Percentiles rank a stretch among this genome's conserved stretches.
Evolutionary conservation across 73 alveolate species (phyloP).

Genomic region (Symbiodinium pilosum): DNA sequence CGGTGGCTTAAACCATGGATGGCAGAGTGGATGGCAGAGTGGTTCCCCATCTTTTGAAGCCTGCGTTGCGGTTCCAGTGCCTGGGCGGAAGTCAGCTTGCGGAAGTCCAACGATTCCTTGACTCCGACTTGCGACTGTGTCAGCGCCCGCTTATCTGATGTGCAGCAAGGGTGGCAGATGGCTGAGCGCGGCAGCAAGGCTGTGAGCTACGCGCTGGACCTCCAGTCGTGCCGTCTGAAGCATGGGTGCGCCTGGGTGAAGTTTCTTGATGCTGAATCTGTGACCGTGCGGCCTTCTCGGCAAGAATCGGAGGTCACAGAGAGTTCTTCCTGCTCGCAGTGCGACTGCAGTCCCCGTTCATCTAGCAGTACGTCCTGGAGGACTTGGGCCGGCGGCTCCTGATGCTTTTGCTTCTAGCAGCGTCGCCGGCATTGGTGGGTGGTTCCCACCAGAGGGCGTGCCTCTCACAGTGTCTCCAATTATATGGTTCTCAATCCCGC

Average conservation of each 20-base stretch:
- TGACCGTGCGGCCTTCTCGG: background rate
- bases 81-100: background rate
- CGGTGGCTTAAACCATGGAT: conserved; percentile 40
- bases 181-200: background rate
- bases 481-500: background rate
- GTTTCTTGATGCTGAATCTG: background rate
- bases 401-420: conserved; percentile 40
- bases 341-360: background rate
- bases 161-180: conserved; percentile 21
- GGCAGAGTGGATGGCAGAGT: too few relatives aligned
- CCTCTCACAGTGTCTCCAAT: background rate
- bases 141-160: background rate
- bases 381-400: background rate
- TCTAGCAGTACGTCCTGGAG: background rate
- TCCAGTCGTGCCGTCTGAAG: background rate
- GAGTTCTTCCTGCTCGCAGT: background rate
- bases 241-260: conserved; percentile 8
- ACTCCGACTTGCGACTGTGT: background rate
- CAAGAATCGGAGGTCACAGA: conserved; percentile 6
- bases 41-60: background rate
- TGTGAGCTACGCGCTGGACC: too few relatives aligned
- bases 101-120: background rate
- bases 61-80: background rate
- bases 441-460: background rate
- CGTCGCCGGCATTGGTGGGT: conserved; percentile 23